These are phyloP conservation scores for Metschnikowia lochheadii DNA, from an alignment of 805 yeast species.

Conservation along the genomic window DNA sequence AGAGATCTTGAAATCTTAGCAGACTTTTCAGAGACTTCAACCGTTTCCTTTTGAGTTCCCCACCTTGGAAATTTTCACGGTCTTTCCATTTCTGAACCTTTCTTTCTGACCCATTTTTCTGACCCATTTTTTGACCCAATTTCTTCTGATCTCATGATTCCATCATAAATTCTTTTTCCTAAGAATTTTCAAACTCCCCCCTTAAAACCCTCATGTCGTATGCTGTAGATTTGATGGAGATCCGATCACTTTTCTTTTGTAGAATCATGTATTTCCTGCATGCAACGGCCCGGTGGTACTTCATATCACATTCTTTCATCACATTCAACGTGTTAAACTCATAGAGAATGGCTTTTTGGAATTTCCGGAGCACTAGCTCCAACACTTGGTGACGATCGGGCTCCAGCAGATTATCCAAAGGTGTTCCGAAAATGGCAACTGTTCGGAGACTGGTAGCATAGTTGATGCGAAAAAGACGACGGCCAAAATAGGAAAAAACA, in stretches of 20 bases:
- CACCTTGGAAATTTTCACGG: no score
- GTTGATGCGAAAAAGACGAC: constrained; percentile 22
- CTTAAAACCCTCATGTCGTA: background rate
- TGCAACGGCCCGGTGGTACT: constrained; percentile 1
- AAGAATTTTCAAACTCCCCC: background rate
- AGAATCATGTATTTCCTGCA: constrained; percentile 2
- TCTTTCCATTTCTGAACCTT: no score
- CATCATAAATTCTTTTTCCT: no score
- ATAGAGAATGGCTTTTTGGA: constrained; percentile 14
- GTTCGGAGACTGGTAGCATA: constrained; percentile 11
- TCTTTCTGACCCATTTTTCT: no score
- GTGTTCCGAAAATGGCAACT: constrained; percentile 8
- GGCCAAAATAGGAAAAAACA: constrained; percentile 28
- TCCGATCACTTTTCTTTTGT: background rate
- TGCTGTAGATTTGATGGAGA: constrained; percentile 6
- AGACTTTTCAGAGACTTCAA: no score
- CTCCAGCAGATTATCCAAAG: constrained; percentile 6
- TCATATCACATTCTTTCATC: constrained; percentile 17
- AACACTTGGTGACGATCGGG: constrained; percentile 8
- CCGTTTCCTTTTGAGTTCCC: no score
- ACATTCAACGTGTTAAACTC: constrained; percentile 21
- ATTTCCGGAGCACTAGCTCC: constrained; percentile 10
- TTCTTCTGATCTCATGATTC: no score
- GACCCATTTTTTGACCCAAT: no score
- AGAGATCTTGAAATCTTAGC: no score